These are phyloP conservation scores for Capsicum baccatum DNA, from an alignment of 257 asterid genomes.

Conservation along the genomic window DNA sequence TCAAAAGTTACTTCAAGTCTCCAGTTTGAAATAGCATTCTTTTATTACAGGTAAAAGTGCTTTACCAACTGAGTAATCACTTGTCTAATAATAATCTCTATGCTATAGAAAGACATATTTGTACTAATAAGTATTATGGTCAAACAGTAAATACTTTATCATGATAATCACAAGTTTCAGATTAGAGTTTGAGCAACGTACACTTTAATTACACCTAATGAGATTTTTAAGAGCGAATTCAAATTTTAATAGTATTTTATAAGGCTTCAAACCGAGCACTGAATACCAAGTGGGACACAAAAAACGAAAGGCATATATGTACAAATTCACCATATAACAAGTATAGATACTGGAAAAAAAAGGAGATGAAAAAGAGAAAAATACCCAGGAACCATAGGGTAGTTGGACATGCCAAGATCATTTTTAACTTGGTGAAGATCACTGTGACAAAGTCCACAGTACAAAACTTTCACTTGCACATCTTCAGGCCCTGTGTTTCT, in stretches of 20 bases:
- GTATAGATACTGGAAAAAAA: not conserved
- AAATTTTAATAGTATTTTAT: no score
- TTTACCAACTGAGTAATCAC: no score
- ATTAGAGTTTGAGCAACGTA: not conserved
- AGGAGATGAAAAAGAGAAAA: not conserved
- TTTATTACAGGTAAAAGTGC: no score
- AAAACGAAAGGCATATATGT: not conserved
- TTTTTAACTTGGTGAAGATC: conserved; percentile 88
- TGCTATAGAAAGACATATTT: not conserved
- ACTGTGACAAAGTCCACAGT: conserved; percentile 90
- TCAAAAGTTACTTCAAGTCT: not conserved
- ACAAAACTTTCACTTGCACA: conserved; percentile 73
- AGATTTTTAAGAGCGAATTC: no score
- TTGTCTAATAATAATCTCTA: not conserved
- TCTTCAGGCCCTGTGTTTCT: conserved; percentile 83
- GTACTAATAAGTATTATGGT: not conserved
- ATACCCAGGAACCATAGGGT: conserved; percentile 99
- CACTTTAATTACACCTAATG: no score
- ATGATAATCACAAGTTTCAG: not conserved
- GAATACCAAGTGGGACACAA: not conserved
- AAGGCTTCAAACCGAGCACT: not conserved
- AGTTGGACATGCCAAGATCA: conserved; percentile 94
- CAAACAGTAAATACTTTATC: not conserved
- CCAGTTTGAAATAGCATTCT: not conserved
- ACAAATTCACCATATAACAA: not conserved